Evolutionary conservation across 179 eudicot genomes (phyloP).

Genomic region (Silene noctiflora): DNA sequence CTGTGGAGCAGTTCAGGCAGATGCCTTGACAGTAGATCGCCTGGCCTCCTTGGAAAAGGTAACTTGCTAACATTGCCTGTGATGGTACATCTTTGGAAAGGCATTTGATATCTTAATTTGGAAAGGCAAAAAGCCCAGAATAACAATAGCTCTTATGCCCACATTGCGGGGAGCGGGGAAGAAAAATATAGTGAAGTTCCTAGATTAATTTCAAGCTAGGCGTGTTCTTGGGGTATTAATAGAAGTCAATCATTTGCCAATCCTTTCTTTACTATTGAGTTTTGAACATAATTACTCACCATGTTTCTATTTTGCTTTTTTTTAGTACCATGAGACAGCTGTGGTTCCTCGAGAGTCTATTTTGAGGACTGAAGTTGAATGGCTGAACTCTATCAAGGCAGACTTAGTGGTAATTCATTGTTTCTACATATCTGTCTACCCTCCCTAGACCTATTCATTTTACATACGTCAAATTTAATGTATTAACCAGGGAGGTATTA

Average conservation of each 20-base stretch:
- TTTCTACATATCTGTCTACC: slow-evolving; percentile 10
- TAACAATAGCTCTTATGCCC: background rate
- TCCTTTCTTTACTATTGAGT: slow-evolving; percentile 3
- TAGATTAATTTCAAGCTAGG: background rate
- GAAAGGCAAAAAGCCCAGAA: background rate
- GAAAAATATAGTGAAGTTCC: slow-evolving; percentile 9
- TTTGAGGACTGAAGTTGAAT: slow-evolving; percentile 86
- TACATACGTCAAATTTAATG: slow-evolving; percentile 5
- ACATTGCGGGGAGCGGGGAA: background rate
- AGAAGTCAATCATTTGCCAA: slow-evolving; percentile 13
- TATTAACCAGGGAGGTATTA: background rate
- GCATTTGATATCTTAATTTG: background rate
- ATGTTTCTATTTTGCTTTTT: slow-evolving; percentile 11
- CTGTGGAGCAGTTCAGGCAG: slow-evolving; percentile 99
- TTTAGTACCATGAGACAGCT: slow-evolving; percentile 95
- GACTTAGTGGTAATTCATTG: slow-evolving; percentile 79
- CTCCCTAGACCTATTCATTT: slow-evolving; percentile 2
- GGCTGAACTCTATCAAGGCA: slow-evolving; percentile 97
- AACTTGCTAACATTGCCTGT: slow-evolving; percentile 10
- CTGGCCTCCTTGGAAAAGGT: slow-evolving; percentile 99
- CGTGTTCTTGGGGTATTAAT: background rate
- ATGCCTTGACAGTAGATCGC: slow-evolving; percentile 98
- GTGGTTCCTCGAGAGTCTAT: slow-evolving; percentile 87
- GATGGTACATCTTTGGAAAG: background rate
- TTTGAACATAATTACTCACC: slow-evolving; percentile 16